phyloP scores from a whole-genome alignment of 2,329 filamentous ascomycete genomes.

The Cladosporium sp. region DNA sequence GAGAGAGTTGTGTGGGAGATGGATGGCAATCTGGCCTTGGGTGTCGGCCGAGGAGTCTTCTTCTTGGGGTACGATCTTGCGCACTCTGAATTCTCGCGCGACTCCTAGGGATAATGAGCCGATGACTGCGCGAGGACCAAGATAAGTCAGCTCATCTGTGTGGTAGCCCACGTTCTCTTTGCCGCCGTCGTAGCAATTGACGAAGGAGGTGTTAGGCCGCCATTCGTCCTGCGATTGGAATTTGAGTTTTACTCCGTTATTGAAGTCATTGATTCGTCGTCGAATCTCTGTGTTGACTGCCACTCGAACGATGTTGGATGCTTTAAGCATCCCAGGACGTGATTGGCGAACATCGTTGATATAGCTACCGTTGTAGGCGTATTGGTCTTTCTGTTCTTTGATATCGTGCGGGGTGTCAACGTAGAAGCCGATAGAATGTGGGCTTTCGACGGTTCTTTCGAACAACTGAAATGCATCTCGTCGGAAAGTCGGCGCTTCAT shows the following conservation, averaged over 20 bases:
- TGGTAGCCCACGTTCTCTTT: slow-evolving; percentile 86
- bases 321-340: slow-evolving; percentile 66
- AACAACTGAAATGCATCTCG: slow-evolving; percentile 78
- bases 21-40: slow-evolving; percentile 84
- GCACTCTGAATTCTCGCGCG: slow-evolving; percentile 85
- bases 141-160: slow-evolving; percentile 85
- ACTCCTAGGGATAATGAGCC: slow-evolving; percentile 88
- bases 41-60: slow-evolving; percentile 49
- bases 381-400: slow-evolving; percentile 67
- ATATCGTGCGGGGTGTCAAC: slow-evolving; percentile 70
- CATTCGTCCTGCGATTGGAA: slow-evolving; percentile 70
- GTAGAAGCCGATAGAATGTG: slow-evolving; percentile 79
- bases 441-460: slow-evolving; percentile 77
- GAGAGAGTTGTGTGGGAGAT: slow-evolving; percentile 89
- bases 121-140: slow-evolving; percentile 83
- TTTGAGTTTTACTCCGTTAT: slow-evolving; percentile 69
- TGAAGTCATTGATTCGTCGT: slow-evolving; percentile 61
- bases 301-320: slow-evolving; percentile 64
- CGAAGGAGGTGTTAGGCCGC: slow-evolving; percentile 85
- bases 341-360: slow-evolving; percentile 72
- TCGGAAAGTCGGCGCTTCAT: slow-evolving; percentile 66
- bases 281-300: slow-evolving; percentile 76
- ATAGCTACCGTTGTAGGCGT: slow-evolving; percentile 76
- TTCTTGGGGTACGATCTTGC: slow-evolving; percentile 61
- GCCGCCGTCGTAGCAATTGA: slow-evolving; percentile 86